These are phyloP conservation scores for Xylaria longipes DNA, from an alignment of 495 filamentous ascomycete species.

Conservation along the genomic window DNA sequence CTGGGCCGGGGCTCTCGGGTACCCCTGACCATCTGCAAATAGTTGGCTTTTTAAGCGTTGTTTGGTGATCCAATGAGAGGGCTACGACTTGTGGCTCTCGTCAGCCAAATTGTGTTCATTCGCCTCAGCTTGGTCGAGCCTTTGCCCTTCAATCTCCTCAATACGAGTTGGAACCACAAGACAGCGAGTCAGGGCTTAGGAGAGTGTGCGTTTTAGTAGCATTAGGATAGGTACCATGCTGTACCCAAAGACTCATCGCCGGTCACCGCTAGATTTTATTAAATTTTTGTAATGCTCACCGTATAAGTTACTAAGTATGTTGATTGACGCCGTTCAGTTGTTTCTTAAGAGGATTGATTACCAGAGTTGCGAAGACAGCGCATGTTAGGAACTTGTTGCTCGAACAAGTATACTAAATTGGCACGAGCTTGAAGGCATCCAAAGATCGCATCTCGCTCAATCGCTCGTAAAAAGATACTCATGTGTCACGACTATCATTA, in stretches of 20 bases:
- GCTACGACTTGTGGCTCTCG: slow-evolving; percentile 11
- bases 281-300: background rate
- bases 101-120: slow-evolving; percentile 12
- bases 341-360: background rate
- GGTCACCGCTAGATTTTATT: background rate
- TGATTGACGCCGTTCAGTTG: background rate
- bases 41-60: slow-evolving; percentile 8
- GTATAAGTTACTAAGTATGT: background rate
- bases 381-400: background rate
- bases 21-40: slow-evolving; percentile 15
- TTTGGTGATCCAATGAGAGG: slow-evolving; percentile 8
- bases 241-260: background rate
- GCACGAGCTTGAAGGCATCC: background rate
- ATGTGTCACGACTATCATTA: background rate
- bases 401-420: background rate
- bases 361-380: background rate
- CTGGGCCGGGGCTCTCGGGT: slow-evolving; percentile 11
- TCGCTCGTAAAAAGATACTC: background rate
- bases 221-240: background rate
- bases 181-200: background rate
- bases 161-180: slow-evolving; percentile 19
- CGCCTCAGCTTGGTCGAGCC: slow-evolving; percentile 9
- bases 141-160: slow-evolving; percentile 21
- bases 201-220: background rate
- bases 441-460: background rate